Base-by-base conservation (phyloP, 495 filamentous ascomycete species). In the Neurospora terricola region DNA sequence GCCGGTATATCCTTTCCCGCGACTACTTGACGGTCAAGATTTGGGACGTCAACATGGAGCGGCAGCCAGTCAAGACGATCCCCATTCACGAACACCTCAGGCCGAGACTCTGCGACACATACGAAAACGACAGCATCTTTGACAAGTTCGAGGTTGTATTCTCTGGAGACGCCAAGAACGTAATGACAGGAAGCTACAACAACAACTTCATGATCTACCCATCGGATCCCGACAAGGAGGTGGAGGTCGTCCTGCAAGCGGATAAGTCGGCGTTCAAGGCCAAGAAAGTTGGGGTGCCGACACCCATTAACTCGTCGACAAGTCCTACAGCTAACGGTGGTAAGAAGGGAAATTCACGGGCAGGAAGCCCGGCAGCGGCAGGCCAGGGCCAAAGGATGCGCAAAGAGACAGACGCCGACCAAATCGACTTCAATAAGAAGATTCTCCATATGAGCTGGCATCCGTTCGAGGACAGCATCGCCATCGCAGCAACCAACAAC, bases 171-270 rank as follows among this genome's bases (percentile, higher is more conserved):
- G 94, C 94, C 10, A 95, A 96, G 86, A 98, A 99, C 78, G 96
- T 98, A 73, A 99, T 99, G 96, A 99, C 96, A 7, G 96, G 96
- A 76, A 97, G 93, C 80, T 99, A 99, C 86, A 99, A 99, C 88
- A 99, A 99, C 84, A 99, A 99, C 84, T 99, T 99, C 87, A 99
- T 99, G 96, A 99, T 99, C 77, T 99, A 99, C 83, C 96, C 96
- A 1, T 96, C 94, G 39, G 94, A 98, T 76, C 93, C 94, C 7
- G 91, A 93, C 74, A 94, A 95, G 83, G 96, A 99, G 78, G 94
- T 95, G 7, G 96, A 99, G 83, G 94, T 99, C 62, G 96, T 99
- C 66, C 83, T 99, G 72, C 96, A 99, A 83, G 96, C 96, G 27
- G 96, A 99, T 82, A 99, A 99, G 84, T 97, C 93, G 42, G 96